These are phyloP conservation scores for Trifolium dubium DNA, from an alignment of 306 rosid species.

Conservation along the genomic window DNA sequence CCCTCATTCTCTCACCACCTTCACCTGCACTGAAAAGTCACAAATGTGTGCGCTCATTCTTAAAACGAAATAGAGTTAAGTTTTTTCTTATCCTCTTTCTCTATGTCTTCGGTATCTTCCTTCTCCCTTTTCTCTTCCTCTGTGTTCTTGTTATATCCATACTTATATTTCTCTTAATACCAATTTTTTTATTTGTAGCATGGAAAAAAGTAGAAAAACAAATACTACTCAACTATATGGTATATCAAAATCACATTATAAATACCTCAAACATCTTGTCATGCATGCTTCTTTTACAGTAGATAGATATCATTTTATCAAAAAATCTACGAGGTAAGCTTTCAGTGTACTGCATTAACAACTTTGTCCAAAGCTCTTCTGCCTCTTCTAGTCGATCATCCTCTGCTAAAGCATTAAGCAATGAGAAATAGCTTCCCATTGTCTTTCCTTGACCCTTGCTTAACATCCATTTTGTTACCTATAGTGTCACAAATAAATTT, in stretches of 20 bases:
- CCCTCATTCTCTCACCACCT: not conserved
- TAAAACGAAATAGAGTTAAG: not conserved
- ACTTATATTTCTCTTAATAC: too few species aligned
- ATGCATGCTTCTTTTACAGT: slow-evolving; percentile 63
- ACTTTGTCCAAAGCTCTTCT: slow-evolving; percentile 89
- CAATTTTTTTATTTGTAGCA: not conserved
- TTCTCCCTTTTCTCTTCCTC: not conserved
- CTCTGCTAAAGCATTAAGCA: slow-evolving; percentile 82
- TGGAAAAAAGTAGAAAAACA: slow-evolving; percentile 8
- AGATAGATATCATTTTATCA: slow-evolving; percentile 78
- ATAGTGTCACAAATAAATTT: slow-evolving; percentile 39
- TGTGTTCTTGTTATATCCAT: too few species aligned
- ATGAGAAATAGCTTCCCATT: slow-evolving; percentile 86
- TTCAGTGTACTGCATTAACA: slow-evolving; percentile 74
- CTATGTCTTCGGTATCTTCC: not conserved
- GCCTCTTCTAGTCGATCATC: slow-evolving; percentile 94
- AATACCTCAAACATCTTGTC: slow-evolving; percentile 92
- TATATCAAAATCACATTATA: not conserved
- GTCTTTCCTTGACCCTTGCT: slow-evolving; percentile 99
- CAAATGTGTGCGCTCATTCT: not conserved
- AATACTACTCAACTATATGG: not conserved
- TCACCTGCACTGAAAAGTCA: not conserved
- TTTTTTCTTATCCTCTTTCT: not conserved
- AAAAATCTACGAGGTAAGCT: slow-evolving; percentile 86
- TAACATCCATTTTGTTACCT: slow-evolving; percentile 95